Evolutionary conservation across 495 filamentous ascomycete genomes (phyloP), one percentile per base, ranked within the genome.

Genomic region (Hypoxylon subgilvum): DNA sequence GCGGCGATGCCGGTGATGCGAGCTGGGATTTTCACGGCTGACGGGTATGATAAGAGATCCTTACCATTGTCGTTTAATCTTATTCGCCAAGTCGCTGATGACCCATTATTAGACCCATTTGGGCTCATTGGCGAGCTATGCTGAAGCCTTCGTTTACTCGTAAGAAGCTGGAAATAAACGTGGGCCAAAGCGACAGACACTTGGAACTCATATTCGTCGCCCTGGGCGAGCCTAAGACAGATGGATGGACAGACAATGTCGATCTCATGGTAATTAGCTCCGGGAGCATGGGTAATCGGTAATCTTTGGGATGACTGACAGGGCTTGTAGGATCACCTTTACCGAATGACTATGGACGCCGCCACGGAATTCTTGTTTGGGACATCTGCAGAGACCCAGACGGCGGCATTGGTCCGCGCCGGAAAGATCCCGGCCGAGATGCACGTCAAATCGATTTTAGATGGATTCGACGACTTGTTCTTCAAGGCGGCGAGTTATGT

Each of bases 331-430:
- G 50, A 44, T 27, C 50, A 53, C 9, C 34, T 53, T 27, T 53
- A 53, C 28, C 50, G 50, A 12, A 19, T 87, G 52, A 86, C 85
- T 2, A 78, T 88, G 39, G 86, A 89, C 70, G 80, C 79, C 8
- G 79, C 84, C 1, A 87, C 83, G 0, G 82, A 86, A 36, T 86
- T 89, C 59, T 75, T 88, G 12, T 86, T 89, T 64, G 86, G 86
- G 13, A 53, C 65, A 18, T 73, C 73, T 4, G 50, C 50, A 1
- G 50, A 53, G n/a, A 44, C 50, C 3, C 66, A 27, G 19, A 53
- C 50, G n/a, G 50, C 50, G 19, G 50, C 50, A 1, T 36, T 53
- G 5, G 50, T 53, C 27, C 38, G 39, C n/a, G 50, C 50, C 7
- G 50, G 50, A n/a, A 53, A 44, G 27, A 43, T 53, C 8, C 50